phyloP scores from a whole-genome alignment of 1,139 yeast genomes.

The Taiozyma sp. region DNA sequence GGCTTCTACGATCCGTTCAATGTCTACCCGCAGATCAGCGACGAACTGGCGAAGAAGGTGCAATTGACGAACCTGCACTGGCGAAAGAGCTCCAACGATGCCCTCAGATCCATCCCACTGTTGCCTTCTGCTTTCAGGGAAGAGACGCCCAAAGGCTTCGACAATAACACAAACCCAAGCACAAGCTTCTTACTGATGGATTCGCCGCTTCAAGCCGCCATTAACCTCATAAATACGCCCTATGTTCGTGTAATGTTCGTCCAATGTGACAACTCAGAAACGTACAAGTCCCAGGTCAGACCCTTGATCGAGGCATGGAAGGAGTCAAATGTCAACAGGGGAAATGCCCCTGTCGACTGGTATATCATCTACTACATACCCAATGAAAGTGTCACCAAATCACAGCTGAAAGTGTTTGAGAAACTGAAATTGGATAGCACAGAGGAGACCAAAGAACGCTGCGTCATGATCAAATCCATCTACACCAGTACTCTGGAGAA shows the following conservation, averaged over 20 bases:
- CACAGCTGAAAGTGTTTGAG: conserved; percentile 54
- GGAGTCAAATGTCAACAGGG: conserved; percentile 38
- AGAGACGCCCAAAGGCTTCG: conserved; percentile 44
- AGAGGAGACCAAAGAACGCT: conserved; percentile 25
- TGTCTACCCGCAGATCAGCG: conserved; percentile 49
- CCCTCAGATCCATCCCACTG: conserved; percentile 61
- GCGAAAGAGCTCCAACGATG: conserved; percentile 51
- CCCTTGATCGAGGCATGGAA: conserved; percentile 85
- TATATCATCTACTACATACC: conserved; percentile 53
- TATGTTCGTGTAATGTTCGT: conserved; percentile 68
- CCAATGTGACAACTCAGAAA: conserved; percentile 59
- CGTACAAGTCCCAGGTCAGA: conserved; percentile 72
- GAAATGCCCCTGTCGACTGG: conserved; percentile 55
- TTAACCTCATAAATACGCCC: conserved; percentile 32
- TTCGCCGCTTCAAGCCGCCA: neutral
- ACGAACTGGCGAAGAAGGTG: conserved; percentile 46
- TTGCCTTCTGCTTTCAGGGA: conserved; percentile 56
- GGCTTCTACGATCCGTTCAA: conserved; percentile 88
- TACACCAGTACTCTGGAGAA: conserved; percentile 35
- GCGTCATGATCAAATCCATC: conserved; percentile 37
- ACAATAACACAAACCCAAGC: conserved; percentile 17
- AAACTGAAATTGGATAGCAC: conserved; percentile 65
- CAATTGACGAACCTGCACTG: conserved; percentile 78
- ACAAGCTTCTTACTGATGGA: neutral
- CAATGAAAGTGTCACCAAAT: conserved; percentile 33